Evolutionary conservation across 257 asterid species (phyloP).

Genomic region (Jasminum sambac): DNA sequence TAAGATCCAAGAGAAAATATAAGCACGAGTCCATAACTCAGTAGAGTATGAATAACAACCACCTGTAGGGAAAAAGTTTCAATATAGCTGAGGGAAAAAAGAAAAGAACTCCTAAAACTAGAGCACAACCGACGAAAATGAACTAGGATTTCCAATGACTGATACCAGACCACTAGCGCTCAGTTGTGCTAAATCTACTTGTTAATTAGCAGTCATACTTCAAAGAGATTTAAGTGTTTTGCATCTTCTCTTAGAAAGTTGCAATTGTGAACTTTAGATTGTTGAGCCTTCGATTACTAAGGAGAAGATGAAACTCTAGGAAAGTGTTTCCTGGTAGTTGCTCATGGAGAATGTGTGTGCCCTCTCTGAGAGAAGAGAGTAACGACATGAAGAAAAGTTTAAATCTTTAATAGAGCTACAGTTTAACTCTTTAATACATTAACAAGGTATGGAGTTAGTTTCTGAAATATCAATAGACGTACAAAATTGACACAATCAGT

Average conservation of each 20-base stretch:
- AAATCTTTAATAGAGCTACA: neutral
- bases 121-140: neutral
- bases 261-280: neutral
- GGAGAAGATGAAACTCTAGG: neutral
- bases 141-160: neutral
- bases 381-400: neutral
- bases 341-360: neutral
- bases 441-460: neutral
- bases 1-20: neutral
- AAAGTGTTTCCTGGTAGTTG: neutral
- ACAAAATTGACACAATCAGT: slow-evolving; percentile 1
- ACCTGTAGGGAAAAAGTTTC: slow-evolving; percentile 10
- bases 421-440: neutral
- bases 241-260: neutral
- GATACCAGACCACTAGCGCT: slow-evolving; percentile 12
- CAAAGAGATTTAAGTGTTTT: neutral
- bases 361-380: neutral
- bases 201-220: neutral
- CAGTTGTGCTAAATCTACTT: neutral
- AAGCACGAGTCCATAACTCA: slow-evolving; percentile 1
- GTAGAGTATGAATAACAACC: neutral
- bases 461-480: neutral
- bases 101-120: slow-evolving; percentile 3
- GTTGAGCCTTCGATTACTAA: neutral
- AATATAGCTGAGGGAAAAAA: slow-evolving; percentile 10